Evolutionary conservation across 495 filamentous ascomycete species (phyloP).

Genomic region (Evansstolkia leycettana): DNA sequence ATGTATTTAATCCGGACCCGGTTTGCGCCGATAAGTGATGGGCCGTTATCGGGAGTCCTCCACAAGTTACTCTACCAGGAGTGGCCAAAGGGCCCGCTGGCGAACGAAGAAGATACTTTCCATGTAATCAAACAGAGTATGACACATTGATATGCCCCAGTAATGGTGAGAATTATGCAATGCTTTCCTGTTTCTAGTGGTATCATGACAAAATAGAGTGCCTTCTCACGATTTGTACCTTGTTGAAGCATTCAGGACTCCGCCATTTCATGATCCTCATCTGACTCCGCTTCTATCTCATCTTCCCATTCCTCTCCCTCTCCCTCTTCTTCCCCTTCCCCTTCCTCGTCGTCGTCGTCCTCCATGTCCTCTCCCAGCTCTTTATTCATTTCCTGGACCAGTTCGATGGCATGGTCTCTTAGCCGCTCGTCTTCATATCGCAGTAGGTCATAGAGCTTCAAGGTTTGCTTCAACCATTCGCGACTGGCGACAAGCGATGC

Average conservation of each 20-base stretch:
- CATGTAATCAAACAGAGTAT: no score
- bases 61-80: no score
- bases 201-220: slow-evolving; percentile 28
- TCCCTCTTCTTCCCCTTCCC: slow-evolving; percentile 32
- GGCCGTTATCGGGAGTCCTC: background rate
- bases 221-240: no score
- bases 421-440: slow-evolving; percentile 44
- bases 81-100: no score
- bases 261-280: slow-evolving; percentile 38
- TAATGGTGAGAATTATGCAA: slow-evolving; percentile 1
- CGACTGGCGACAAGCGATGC: slow-evolving; percentile 34
- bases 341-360: slow-evolving; percentile 33
- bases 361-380: slow-evolving; percentile 43
- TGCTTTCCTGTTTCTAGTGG: slow-evolving; percentile 11
- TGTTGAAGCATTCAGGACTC: slow-evolving; percentile 20
- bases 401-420: slow-evolving; percentile 39
- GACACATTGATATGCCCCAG: no score
- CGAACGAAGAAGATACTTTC: no score
- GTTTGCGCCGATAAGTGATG: slow-evolving; percentile 1
- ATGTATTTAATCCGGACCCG: slow-evolving; percentile 24
- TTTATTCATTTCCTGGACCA: slow-evolving; percentile 44
- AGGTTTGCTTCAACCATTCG: slow-evolving; percentile 40
- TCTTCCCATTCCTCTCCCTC: slow-evolving; percentile 18
- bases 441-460: slow-evolving; percentile 32
- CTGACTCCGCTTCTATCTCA: slow-evolving; percentile 29